Conservation (phyloP, 108 stramenopile species). For the Nitzschia inconspicua region DNA sequence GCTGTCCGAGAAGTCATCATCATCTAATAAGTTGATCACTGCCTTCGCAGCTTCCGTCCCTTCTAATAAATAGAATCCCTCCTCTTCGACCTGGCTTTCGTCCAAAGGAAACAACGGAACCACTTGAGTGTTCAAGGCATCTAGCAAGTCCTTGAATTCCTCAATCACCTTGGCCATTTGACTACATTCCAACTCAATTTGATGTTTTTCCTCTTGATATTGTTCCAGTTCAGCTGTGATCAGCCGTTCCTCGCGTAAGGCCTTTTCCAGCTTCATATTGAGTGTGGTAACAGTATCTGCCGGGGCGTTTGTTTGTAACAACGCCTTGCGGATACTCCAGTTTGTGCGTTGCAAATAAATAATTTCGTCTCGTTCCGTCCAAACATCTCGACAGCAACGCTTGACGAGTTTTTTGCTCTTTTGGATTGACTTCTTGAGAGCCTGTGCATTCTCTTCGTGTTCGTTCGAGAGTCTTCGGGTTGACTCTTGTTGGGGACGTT, state of each 20-base stretch:
- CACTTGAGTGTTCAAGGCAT: background rate
- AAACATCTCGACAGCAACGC: slow-evolving; percentile 5
- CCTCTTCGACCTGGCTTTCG: background rate
- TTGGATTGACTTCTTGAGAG: slow-evolving; percentile 4
- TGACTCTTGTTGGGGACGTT: too few species aligned
- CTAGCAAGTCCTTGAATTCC: slow-evolving; percentile 6
- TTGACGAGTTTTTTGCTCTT: slow-evolving; percentile 18
- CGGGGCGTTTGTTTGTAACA: slow-evolving; percentile 12
- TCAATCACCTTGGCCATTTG: slow-evolving; percentile 9
- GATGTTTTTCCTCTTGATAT: slow-evolving; percentile 4
- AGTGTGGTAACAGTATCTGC: slow-evolving; percentile 12
- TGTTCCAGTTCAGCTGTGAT: background rate
- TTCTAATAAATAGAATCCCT: background rate
- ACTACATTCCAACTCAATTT: background rate
- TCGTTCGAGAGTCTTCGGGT: background rate
- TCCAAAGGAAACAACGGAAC: slow-evolving; percentile 2
- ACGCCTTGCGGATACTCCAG: slow-evolving; percentile 13
- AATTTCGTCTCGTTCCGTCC: slow-evolving; percentile 13
- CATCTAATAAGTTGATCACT: too few species aligned
- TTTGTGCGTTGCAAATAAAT: slow-evolving; percentile 8
- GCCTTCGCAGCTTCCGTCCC: background rate
- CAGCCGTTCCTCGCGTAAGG: slow-evolving; percentile 5
- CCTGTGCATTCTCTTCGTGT: background rate
- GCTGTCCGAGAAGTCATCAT: too few species aligned
- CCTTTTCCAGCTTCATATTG: slow-evolving; percentile 16